phyloP scores from a whole-genome alignment of 768 basidiomycete genomes.

The Boletus rubroflammeus region DNA sequence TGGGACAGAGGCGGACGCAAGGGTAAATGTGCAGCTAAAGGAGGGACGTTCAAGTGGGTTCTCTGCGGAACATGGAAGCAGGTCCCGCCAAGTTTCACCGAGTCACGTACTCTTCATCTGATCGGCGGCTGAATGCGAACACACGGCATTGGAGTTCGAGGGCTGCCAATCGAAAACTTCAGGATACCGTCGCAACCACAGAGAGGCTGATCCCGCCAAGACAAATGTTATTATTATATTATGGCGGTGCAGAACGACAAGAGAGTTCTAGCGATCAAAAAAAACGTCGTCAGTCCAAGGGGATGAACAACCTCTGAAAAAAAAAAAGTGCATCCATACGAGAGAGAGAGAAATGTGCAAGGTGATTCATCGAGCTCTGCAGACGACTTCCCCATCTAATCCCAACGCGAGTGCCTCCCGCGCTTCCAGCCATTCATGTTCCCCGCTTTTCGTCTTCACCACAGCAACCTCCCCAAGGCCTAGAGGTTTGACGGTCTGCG shows the following conservation, averaged over 20 bases:
- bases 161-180: neutral
- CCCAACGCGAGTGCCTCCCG: constrained; percentile 82
- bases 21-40: neutral
- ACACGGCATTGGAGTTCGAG: neutral
- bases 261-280: neutral
- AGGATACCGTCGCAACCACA: neutral
- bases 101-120: neutral
- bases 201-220: neutral
- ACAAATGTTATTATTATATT: neutral
- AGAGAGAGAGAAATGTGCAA: neutral
- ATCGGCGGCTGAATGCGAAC: neutral
- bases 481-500: constrained; percentile 76
- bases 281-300: constrained; percentile 3
- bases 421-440: constrained; percentile 87
- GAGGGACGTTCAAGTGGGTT: neutral
- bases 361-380: constrained; percentile 58
- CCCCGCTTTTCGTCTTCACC: constrained; percentile 65
- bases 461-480: constrained; percentile 93
- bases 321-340: neutral
- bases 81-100: neutral
- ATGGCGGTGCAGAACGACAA: neutral
- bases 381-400: constrained; percentile 82
- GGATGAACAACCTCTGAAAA: no score
- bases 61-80: neutral
- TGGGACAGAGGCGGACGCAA: neutral